Base-by-base conservation (phyloP, 441 rosid genomes). In the Geranium incanum region DNA sequence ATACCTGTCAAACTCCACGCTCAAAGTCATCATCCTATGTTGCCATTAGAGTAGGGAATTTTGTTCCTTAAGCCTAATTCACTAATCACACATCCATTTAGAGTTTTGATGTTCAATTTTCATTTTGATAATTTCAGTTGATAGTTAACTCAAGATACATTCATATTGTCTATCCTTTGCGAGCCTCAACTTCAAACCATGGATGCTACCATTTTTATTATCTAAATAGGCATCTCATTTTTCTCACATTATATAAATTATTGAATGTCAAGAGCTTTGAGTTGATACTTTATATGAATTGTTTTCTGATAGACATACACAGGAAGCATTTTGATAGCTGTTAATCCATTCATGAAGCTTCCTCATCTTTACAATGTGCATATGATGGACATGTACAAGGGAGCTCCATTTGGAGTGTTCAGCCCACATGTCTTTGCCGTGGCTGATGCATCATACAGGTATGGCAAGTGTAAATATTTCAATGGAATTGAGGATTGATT, bases 401-500 rank as follows among this genome's bases (percentile, higher is more conserved):
- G 86, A 66, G 78, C 88, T 39, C 77, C 81, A 73, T 84, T 87
- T 72, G 88, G 90, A 68, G 94, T 86, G 73, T 77, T 89, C 70
- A 84, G 81, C 73, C 94, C 94, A 23, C 94, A 89, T 82, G 89
- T 88, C 45, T 89, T 89, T 81, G 91, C 94, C 28, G 75, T 87
- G 80, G 94, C 94, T 68, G 94, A 89, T 82, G 76, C 87, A 79
- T 86, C 94, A 11, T 89, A 87, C 75, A 86, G 91, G 94, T 87
- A 73, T 73, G 33, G 7, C 65, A 16, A 59, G 9, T 59, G 33
- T n/a, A 55, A 3, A 59, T 18, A 59, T 18, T 59, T 59, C 33
- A 59, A 18, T 8, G 65, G n/a, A 64, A 16, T 43, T 39, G 36
- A 43, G 69, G 4, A 36, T 15, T 15, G 41, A 33, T 9, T 70